phyloP scores from a whole-genome alignment of 768 basidiomycete genomes.

The Suillus lakei region DNA sequence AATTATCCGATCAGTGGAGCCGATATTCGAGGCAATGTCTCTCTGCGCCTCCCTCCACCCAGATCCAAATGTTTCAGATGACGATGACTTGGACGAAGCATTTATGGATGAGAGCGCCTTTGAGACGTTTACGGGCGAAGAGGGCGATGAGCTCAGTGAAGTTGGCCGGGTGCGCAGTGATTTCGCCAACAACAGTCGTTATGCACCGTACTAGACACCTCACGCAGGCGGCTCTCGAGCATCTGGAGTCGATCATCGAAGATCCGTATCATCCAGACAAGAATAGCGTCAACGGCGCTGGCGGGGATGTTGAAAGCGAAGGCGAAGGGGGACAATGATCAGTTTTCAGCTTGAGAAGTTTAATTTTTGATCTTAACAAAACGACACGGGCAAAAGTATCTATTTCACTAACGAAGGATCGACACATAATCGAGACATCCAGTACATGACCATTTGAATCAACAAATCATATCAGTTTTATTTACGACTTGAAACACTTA shows the following conservation, averaged over 20 bases:
- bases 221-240: constrained; percentile 75
- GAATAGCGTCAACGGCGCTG: constrained; percentile 20
- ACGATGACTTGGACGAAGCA: constrained; percentile 56
- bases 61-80: constrained; percentile 51
- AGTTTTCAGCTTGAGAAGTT: background rate
- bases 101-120: constrained; percentile 56
- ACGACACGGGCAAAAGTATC: constrained; percentile 1
- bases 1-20: constrained; percentile 59
- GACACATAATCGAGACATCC: background rate
- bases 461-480: constrained; percentile 1
- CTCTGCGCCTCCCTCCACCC: constrained; percentile 86
- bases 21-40: constrained; percentile 87
- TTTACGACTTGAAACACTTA: background rate
- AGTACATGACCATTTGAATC: constrained; percentile 2
- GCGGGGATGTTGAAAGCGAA: constrained; percentile 18
- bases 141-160: constrained; percentile 77
- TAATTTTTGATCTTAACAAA: background rate
- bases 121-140: constrained; percentile 58
- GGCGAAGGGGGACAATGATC: constrained; percentile 3
- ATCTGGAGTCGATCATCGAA: constrained; percentile 83
- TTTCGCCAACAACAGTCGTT: constrained; percentile 79
- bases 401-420: constrained; percentile 2
- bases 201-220: constrained; percentile 79
- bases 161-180: constrained; percentile 94
- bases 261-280: constrained; percentile 42